Base-by-base conservation (phyloP, 495 filamentous ascomycete species). In the Cercophora sp. region DNA sequence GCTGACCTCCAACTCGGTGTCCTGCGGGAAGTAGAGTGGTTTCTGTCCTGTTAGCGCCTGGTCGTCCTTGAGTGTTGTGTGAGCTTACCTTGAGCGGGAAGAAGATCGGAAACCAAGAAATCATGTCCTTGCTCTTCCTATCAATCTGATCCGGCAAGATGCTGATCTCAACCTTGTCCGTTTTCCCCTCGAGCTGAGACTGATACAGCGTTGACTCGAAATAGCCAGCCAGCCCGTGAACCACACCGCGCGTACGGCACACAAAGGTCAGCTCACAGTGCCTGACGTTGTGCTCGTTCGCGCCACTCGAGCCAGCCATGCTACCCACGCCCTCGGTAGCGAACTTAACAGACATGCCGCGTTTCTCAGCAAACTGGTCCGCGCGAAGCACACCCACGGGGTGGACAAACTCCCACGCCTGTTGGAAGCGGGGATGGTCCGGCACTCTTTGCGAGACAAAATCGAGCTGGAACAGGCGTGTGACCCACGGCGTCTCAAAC, bases 51-150 rank as follows among this genome's bases (percentile, higher is more conserved):
- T 66, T 54, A 62, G 51, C 41, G 54, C 32, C 20, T n/a, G n/a
- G n/a, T n/a, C n/a, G n/a, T n/a, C n/a, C n/a, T n/a, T n/a, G n/a
- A n/a, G n/a, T n/a, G n/a, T n/a, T n/a, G n/a, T n/a, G n/a, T n/a
- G 54, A 29, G 67, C 73, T 55, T 78, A 94, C 92, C 84, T 96
- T 96, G 8, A 99, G 66, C 5, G 93, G 93, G 61, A 99, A 99
- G 73, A 88, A 96, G 10, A 97, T 96, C 8, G 93, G 93, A 68
- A 99, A 99, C 93, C 93, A 99, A 59, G 87, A 92, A 51, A 96
- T 93, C 93, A 97, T 97, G 57, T 89, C 65, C 59, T 85, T 84
- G 70, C 90, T 96, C 79, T 97, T 96, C 44, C 74, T 75, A 42
- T 91, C 88, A 74, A 96, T 96, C 34, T 84, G 91, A 48, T 94